A percentile compares a stretch with the other conserved stretches of the same genome.
Conservation (phyloP, 148 eudicot species). For the Cornus suecica region DNA sequence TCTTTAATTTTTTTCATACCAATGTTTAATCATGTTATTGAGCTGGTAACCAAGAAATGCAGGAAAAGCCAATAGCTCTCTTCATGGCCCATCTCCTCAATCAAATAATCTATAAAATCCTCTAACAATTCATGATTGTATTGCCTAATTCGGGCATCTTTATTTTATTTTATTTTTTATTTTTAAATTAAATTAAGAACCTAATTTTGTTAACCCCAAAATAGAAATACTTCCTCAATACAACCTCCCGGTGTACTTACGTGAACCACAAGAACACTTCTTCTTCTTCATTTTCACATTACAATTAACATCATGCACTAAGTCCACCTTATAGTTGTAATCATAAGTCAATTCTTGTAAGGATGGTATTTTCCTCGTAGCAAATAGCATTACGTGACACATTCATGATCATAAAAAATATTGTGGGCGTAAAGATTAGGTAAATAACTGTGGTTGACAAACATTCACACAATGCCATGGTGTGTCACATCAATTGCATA, state of each 20-base stretch:
- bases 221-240: conserved; percentile 11
- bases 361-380: conserved; percentile 23
- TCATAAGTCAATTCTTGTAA: conserved; percentile 27
- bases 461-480: conserved; percentile 34
- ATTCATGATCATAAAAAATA: conserved; percentile 35
- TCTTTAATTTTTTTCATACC: too few species aligned
- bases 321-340: conserved; percentile 27
- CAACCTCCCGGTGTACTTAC: conserved; percentile 20
- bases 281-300: conserved; percentile 28
- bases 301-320: conserved; percentile 27
- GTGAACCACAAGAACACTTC: conserved; percentile 29
- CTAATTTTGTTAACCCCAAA: too few species aligned
- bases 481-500: conserved; percentile 33
- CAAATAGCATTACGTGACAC: conserved; percentile 40
- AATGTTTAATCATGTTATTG: too few species aligned
- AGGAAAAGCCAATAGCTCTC: too few species aligned
- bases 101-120: too few species aligned
- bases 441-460: conserved; percentile 38
- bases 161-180: too few species aligned
- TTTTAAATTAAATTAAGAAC: too few species aligned
- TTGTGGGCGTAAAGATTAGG: conserved; percentile 38
- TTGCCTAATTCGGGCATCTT: too few species aligned
- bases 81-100: too few species aligned
- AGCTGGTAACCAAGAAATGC: too few species aligned
- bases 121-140: too few species aligned